Conservation (phyloP, 768 basidiomycete species). For the Tephrocybe sp. region DNA sequence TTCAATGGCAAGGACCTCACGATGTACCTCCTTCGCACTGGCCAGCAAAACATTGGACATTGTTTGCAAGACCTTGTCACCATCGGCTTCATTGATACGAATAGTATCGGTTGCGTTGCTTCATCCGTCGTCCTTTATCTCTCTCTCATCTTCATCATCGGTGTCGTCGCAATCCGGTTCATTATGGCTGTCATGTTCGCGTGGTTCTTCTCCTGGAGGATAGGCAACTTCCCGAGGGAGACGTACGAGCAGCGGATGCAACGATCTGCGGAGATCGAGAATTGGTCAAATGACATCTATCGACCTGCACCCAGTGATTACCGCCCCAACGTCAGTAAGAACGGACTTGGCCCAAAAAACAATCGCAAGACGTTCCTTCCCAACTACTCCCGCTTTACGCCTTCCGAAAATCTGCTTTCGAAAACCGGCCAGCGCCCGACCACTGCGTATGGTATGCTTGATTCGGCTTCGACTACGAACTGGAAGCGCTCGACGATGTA, state of each 20-base stretch:
- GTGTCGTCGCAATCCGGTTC: slow-evolving; percentile 94
- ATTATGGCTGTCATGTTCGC: slow-evolving; percentile 95
- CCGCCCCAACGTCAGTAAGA: slow-evolving; percentile 84
- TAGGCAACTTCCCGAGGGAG: slow-evolving; percentile 92
- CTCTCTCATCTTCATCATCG: slow-evolving; percentile 95
- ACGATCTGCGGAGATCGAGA: slow-evolving; percentile 88
- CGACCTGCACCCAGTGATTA: slow-evolving; percentile 88
- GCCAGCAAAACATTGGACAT: slow-evolving; percentile 63
- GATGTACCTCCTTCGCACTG: slow-evolving; percentile 77
- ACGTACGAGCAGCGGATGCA: slow-evolving; percentile 91
- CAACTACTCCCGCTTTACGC: slow-evolving; percentile 72
- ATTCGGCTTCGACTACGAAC: slow-evolving; percentile 46
- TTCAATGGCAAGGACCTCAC: slow-evolving; percentile 86
- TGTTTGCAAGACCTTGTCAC: slow-evolving; percentile 87
- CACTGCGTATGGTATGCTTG: slow-evolving; percentile 68
- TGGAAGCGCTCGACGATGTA: slow-evolving; percentile 64
- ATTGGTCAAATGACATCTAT: slow-evolving; percentile 96
- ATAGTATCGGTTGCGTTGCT: slow-evolving; percentile 94
- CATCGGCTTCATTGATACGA: slow-evolving; percentile 93
- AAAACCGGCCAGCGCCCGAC: slow-evolving; percentile 54
- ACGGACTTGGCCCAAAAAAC: slow-evolving; percentile 57
- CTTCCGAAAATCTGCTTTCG: slow-evolving; percentile 56
- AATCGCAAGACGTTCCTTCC: slow-evolving; percentile 66
- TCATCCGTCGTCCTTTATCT: slow-evolving; percentile 93
- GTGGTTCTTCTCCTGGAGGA: slow-evolving; percentile 97